phyloP scores from a whole-genome alignment of 805 yeast species.

The Cyberlindnera veronae region DNA sequence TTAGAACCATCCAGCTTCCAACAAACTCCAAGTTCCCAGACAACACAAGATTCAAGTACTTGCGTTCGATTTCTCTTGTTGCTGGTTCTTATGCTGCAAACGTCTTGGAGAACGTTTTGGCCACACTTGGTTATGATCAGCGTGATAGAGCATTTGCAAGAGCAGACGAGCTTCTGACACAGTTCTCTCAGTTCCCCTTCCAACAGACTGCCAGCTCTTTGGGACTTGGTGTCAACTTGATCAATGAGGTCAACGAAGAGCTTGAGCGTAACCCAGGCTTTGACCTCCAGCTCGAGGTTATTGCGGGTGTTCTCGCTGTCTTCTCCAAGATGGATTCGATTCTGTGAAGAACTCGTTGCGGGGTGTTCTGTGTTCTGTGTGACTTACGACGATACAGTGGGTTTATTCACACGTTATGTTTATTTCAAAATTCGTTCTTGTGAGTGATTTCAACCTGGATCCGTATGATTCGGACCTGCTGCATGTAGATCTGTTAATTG shows the following conservation, averaged over 20 bases:
- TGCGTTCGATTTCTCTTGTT: slow-evolving; percentile 78
- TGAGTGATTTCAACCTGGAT: no score
- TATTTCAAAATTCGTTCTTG: no score
- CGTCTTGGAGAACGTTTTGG: slow-evolving; percentile 85
- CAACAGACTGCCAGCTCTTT: slow-evolving; percentile 52
- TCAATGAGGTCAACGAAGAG: slow-evolving; percentile 42
- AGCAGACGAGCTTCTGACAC: slow-evolving; percentile 86
- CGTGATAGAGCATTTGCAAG: slow-evolving; percentile 90
- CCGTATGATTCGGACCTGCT: no score
- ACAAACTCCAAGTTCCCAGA: slow-evolving; percentile 67
- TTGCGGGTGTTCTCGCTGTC: slow-evolving; percentile 89
- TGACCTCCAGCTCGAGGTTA: slow-evolving; percentile 76
- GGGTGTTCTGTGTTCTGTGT: no score
- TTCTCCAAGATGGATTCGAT: slow-evolving; percentile 91
- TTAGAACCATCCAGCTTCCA: slow-evolving; percentile 61
- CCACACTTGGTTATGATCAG: slow-evolving; percentile 74
- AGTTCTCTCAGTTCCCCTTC: slow-evolving; percentile 86
- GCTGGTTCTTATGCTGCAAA: slow-evolving; percentile 94
- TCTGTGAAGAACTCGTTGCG: slow-evolving; percentile 39
- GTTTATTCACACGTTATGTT: no score
- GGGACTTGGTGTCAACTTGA: slow-evolving; percentile 71
- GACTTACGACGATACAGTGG: no score
- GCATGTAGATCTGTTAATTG: no score
- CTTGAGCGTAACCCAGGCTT: slow-evolving; percentile 35
- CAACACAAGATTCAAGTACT: slow-evolving; percentile 59